Evolutionary conservation across 306 rosid species (phyloP), one percentile per base, ranked within the genome.

Genomic region (Luffa aegyptiaca): DNA sequence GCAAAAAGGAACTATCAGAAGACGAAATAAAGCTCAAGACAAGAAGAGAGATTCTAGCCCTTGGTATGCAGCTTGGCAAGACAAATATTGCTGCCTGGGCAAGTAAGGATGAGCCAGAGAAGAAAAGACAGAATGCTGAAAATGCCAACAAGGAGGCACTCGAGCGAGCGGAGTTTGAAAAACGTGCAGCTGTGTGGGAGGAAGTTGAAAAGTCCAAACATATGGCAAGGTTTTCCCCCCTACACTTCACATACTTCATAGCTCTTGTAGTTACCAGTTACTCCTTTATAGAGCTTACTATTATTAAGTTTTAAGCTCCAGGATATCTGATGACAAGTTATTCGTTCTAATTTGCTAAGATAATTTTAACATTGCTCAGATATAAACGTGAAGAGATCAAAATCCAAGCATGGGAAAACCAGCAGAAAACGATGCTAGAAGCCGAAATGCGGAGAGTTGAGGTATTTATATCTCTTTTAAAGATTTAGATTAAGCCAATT

Each of bases 331-430:
- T 7, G 59, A 12, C 8, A 3, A 26, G 61, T 73, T 13, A 12
- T 73, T 7, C 11, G 62, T 78, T 16, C 68, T 84, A 76, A 82
- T 59, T 39, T 69, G 46, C 77, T 33, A 17, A 79, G 80, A 21
- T 8, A 41, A 48, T 77, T 68, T 80, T 36, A 37, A 80, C 37
- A 66, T 73, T 87, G 58, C 42, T 78, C 88, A 94, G 98, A 82
- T 90, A 58, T 82, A 94, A 89, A 85, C 97, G 98, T 0, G 95
- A 92, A 76, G 98, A 94, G 81, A 94, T 94, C 92, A 81, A 88
- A 89, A 92, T 94, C 83, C 95, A 94, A 86, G 95, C 95, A 35
- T 94, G 98, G 98, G 98, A 94, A 82, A 91, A 91, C 80, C 95
- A 89, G 80, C 87, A 94, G 85, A 94, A 83, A 88, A 90, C 93